These are phyloP conservation scores for Taiozyma sp. DNA, from an alignment of 1,139 yeast species.

Conservation along the genomic window DNA sequence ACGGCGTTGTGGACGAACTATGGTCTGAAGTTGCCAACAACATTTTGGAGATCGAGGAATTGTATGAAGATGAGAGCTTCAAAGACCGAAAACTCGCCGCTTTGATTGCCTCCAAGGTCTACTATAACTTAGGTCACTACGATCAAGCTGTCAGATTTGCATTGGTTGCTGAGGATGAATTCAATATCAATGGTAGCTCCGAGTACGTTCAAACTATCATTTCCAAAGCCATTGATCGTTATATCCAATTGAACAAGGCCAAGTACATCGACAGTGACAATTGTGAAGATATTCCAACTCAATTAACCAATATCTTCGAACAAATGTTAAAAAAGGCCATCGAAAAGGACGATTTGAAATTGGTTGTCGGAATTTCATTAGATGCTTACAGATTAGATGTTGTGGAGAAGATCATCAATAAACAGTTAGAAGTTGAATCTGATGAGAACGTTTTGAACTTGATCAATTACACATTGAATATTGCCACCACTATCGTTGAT, in stretches of 20 bases:
- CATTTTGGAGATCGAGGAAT: conserved; percentile 79
- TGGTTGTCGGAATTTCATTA: conserved; percentile 87
- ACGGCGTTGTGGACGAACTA: conserved; percentile 78
- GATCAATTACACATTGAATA: conserved; percentile 70
- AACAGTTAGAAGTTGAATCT: conserved; percentile 35
- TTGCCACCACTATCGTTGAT: conserved; percentile 62
- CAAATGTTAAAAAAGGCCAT: conserved; percentile 82
- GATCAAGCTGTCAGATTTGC: conserved; percentile 89
- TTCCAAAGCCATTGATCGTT: conserved; percentile 83
- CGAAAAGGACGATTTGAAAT: conserved; percentile 59
- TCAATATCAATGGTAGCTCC: conserved; percentile 66
- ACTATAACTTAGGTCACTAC: conserved; percentile 92
- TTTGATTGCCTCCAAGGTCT: conserved; percentile 85
- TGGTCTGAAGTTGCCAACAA: conserved; percentile 98
- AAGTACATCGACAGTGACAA: conserved; percentile 36
- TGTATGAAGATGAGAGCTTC: conserved; percentile 80
- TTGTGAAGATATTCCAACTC: conserved; percentile 44
- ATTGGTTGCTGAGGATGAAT: conserved; percentile 74
- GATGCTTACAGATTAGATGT: conserved; percentile 87
- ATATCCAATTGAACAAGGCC: conserved; percentile 59
- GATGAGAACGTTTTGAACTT: conserved; percentile 49
- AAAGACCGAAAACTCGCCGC: conserved; percentile 83
- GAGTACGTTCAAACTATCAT: conserved; percentile 93
- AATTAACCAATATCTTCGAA: conserved; percentile 69
- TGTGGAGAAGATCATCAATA: conserved; percentile 54